Evolutionary conservation across 2,329 filamentous ascomycete species (phyloP), one percentile per base, ranked within the genome.

Genomic region (Talaromyces marneffei): DNA sequence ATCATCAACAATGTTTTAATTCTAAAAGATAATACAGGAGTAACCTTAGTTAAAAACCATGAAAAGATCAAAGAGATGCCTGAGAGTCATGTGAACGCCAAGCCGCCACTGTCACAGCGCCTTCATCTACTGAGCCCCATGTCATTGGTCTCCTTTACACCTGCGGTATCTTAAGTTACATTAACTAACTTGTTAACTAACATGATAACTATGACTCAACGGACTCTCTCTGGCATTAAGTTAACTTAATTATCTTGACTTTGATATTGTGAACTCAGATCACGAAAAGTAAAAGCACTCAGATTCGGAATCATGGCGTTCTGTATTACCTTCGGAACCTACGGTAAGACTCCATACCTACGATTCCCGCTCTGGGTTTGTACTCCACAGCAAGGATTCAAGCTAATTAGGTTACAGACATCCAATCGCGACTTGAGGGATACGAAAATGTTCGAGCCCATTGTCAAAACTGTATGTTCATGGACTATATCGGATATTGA

Each of bases 381-480:
- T 50, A 10, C 46, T 52, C n/a, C n/a, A 4, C 29, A 33, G 16
- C 48, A 33, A 52, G 10, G 27, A 14, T 35, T 33, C 8, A 14
- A 25, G 57, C 46, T 44, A 25, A 61, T 16, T 23, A 35, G 14
- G 37, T 58, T 57, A 52, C 63, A 79, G 77, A 79, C 62, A 79
- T 79, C 65, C 75, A 76, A 2, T 76, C 72, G 39, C 73, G 71
- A 64, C 71, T 79, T 25, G 69, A 78, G 64, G 77, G 77, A n/a
- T 79, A 78, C 59, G 77, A 79, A 65, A 69, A 77, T 59, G 73
- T 78, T 35, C 75, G 76, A 52, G 77, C 77, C 44, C 77, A 78
- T 66, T 79, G 77, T 62, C 74, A 77, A 57, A 79, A 79, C 63
- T 79, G 77, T 75, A 64, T 68, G 74, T 67, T 25, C 40, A 39